These are phyloP conservation scores for Kazachstania taianensis DNA, from an alignment of 805 yeast species.

Conservation along the genomic window DNA sequence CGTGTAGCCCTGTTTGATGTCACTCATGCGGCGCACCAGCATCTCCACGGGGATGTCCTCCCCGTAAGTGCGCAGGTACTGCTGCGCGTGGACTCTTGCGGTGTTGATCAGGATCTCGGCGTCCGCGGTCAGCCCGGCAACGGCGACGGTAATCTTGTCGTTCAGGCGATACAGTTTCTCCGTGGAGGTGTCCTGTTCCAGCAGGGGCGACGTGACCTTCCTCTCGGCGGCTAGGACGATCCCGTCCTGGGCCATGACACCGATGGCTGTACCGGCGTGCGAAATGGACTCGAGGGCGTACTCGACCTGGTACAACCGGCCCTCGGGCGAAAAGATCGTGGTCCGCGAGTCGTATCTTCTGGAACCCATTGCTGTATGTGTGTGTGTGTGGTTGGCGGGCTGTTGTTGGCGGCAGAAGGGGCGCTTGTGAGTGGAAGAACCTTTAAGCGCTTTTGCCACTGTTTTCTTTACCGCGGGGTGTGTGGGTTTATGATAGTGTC, in stretches of 20 bases:
- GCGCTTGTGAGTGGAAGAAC: too few relatives aligned
- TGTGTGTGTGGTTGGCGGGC: too few relatives aligned
- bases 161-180: conserved; percentile 85
- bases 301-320: conserved; percentile 93
- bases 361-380: conserved; percentile 47
- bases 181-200: conserved; percentile 88
- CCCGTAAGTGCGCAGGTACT: conserved; percentile 73
- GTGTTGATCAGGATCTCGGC: conserved; percentile 82
- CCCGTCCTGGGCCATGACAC: conserved; percentile 79
- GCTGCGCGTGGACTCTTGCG: conserved; percentile 80
- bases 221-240: conserved; percentile 95
- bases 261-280: conserved; percentile 95
- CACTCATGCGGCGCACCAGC: conserved; percentile 80
- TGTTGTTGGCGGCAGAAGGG: too few relatives aligned
- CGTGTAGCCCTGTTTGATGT: conserved; percentile 93
- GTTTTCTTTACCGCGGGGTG: too few relatives aligned
- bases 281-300: conserved; percentile 96
- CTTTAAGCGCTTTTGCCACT: too few relatives aligned
- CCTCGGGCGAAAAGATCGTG: conserved; percentile 97
- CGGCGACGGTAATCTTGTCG: conserved; percentile 82
- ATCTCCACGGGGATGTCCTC: conserved; percentile 92
- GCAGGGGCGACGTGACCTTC: conserved; percentile 82
- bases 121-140: conserved; percentile 97
- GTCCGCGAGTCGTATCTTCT: conserved; percentile 99
- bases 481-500: too few relatives aligned